Base-by-base conservation (phyloP, 805 yeast species). In the Yarrowia hollandica region DNA sequence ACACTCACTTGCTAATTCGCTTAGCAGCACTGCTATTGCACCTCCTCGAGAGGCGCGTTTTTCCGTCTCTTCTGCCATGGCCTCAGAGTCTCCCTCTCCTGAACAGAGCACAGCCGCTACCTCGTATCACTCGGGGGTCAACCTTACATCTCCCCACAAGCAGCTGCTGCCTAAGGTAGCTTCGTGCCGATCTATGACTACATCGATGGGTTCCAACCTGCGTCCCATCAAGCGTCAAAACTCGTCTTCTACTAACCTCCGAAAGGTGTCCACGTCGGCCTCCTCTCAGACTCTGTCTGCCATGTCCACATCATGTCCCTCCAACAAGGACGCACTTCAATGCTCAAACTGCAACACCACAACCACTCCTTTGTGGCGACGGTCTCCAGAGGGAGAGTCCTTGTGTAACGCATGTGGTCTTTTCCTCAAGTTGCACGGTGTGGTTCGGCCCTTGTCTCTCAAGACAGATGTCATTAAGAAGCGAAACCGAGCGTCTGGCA, bases 401-500 rank as follows among this genome's bases (percentile, higher is more conserved):
- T 74, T 92, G 61, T 92, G 99, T 74, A 92, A 92, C 70, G 99
- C 99, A 0, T 92, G 99, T 75, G 99, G 99, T 0, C 75, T 92
- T 62, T 92, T 92, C 67, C 79, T 90, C 69, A 92, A 92, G 72
- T 75, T 92, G 33, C 98, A 92, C 67, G 99, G 98, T 15, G 96
- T 91, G 12, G 96, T 91, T 62, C 79, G 99, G 61, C 99, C 99
- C 1, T 75, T 94, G 60, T 86, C 96, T n/a, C 77, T 90, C 66
- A 90, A 90, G 71, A 88, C 97, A 0, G 97, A 94, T 71, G 95
- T 92, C 1, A 92, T 92, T 59, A 90, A 90, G 71, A 91, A 91
- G 73, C 82, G 99, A 66, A 96, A 94, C 71, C 79, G 97, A 26
- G 35, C 42, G 3, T 52, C 58, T n/a, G 55, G 55, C 15, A 33